Evolutionary conservation across 441 rosid species (phyloP), one percentile per base, ranked within the genome.

Genomic region (Populus trichocarpa): DNA sequence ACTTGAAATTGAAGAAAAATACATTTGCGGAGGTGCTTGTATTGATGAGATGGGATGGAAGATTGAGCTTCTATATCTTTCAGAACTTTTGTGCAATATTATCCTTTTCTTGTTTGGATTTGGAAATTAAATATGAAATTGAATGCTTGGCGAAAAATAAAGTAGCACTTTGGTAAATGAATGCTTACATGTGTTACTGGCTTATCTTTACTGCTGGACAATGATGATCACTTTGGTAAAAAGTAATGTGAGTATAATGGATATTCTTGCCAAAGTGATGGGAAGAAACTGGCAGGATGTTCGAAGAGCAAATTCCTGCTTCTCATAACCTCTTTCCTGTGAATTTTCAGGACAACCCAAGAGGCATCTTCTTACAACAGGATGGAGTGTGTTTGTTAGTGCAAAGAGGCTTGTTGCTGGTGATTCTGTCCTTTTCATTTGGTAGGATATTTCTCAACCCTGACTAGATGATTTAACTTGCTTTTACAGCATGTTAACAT

Each of bases 401-500:
- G 61, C 61, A 53, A 53, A 53, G 61, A 53, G 61, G 61, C 61
- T 53, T 53, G 8, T 53, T 53, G 61, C 61, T 53, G 61, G 61
- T 53, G 61, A 53, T 53, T 53, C 61, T 53, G 61, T 53, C 61
- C 61, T 53, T 53, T 53, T 53, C 61, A 53, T 53, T 18, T 53
- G 61, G 61, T 53, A 53, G n/a, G n/a, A 61, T 22, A 80, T 81
- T 72, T 53, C 97, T 53, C 61, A 18, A 53, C 57, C 57, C 57
- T 50, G 57, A 50, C 18, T 4, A 50, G 57, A 46, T 46, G 20
- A 14, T 46, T 46, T 46, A 46, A 46, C 57, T 46, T 46, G 20
- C 20, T 46, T 46, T 53, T 16, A 16, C 61, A 53, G n/a, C n/a
- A 53, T 53, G n/a, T 53, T 53, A 14, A 53, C n/a, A 53, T 16